These are phyloP conservation scores for Fonsecaea monophora DNA, from an alignment of 2,329 filamentous ascomycete species.

Conservation along the genomic window DNA sequence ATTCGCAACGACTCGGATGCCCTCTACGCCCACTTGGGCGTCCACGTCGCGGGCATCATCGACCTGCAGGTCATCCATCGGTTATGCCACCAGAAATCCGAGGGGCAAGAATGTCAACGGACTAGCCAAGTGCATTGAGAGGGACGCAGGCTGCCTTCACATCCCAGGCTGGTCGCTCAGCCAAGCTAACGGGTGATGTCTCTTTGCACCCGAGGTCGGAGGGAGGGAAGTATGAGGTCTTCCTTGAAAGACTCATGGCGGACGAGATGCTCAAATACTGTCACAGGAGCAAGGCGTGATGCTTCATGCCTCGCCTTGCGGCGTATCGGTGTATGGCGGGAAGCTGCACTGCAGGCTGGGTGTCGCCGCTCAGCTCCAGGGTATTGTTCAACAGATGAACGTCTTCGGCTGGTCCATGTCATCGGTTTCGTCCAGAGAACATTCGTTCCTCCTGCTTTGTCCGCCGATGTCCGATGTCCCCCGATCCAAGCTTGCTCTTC, in stretches of 20 bases:
- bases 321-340: conserved; percentile 42
- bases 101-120: conserved; percentile 43
- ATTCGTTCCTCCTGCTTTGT: too few species aligned
- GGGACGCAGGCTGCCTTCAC: too few species aligned
- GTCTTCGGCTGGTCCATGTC: conserved; percentile 42
- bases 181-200: conserved; percentile 48
- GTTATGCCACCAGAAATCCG: conserved; percentile 41
- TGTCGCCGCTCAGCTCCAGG: conserved; percentile 40
- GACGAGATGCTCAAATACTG: conserved; percentile 55
- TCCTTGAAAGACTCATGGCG: conserved; percentile 55
- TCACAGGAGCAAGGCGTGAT: conserved; percentile 51
- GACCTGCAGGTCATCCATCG: conserved; percentile 67
- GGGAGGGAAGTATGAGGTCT: conserved; percentile 57
- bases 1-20: conserved; percentile 66
- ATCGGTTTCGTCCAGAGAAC: too few species aligned
- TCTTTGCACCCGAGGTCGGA: conserved; percentile 50
- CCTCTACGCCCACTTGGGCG: conserved; percentile 54
- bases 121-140: conserved; percentile 50
- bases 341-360: conserved; percentile 36
- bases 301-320: conserved; percentile 50
- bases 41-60: conserved; percentile 54
- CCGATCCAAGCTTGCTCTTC: too few species aligned
- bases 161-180: conserved; percentile 41
- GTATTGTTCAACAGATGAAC: conserved; percentile 37
- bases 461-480: too few species aligned